Percentiles rank a stretch among this genome's conserved stretches.
Evolutionary conservation across 2,329 filamentous ascomycete species (phyloP).

Genomic region (Trichoderma breve): DNA sequence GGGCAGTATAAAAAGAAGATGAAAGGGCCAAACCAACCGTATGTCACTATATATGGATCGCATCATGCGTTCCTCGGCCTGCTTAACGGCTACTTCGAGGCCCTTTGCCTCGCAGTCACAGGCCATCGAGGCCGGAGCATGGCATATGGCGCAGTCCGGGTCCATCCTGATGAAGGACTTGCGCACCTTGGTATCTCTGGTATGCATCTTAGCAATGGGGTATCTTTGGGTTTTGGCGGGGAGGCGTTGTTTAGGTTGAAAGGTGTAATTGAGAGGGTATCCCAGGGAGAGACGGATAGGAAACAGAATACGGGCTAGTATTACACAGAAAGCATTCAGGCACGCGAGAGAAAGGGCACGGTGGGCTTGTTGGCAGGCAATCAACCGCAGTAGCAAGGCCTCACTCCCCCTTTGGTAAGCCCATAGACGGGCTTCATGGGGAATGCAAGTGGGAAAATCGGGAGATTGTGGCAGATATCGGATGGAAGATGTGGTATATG

Average conservation of each 20-base stretch:
- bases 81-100: conserved; percentile 59
- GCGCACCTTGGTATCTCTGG: conserved; percentile 45
- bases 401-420: conserved; percentile 28
- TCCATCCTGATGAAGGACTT: conserved; percentile 62
- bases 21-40: conserved; percentile 45
- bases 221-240: conserved; percentile 7
- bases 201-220: conserved; percentile 49
- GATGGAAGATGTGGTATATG: conserved; percentile 21
- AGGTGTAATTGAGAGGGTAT: conserved; percentile 7
- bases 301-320: conserved; percentile 21
- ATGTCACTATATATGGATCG: conserved; percentile 61
- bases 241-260: conserved; percentile 16
- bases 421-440: conserved; percentile 32
- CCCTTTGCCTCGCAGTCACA: conserved; percentile 68
- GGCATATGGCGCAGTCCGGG: conserved; percentile 67
- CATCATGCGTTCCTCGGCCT: conserved; percentile 65
- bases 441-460: conserved; percentile 19
- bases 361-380: neutral
- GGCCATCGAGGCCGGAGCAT: conserved; percentile 53
- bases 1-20: neutral
- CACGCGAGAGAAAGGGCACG: conserved; percentile 15
- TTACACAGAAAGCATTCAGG: conserved; percentile 23
- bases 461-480: conserved; percentile 22
- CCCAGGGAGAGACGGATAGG: conserved; percentile 9
- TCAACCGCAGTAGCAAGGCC: conserved; percentile 25